Evolutionary conservation across 2,329 filamentous ascomycete species (phyloP).

Genomic region (Pseudogymnoascus sp.): DNA sequence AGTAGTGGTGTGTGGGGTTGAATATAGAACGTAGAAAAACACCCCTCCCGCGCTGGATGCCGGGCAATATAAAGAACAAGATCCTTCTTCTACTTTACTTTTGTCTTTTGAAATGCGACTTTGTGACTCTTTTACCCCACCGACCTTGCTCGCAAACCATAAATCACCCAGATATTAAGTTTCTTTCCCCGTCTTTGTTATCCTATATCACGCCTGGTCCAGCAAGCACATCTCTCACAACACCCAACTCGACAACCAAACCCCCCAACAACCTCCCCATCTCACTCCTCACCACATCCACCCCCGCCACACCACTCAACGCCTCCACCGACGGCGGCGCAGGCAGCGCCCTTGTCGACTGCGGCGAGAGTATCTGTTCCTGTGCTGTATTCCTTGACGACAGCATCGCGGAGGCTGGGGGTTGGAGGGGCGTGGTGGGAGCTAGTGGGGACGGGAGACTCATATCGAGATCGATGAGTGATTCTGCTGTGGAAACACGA

Average conservation of each 20-base stretch:
- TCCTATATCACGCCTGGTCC: neutral
- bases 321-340: constrained; percentile 13
- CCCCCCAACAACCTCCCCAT: constrained; percentile 21
- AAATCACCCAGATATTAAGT: too few species aligned
- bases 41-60: neutral
- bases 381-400: too few species aligned
- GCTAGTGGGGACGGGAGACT: neutral
- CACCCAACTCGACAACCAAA: neutral
- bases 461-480: neutral
- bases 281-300: constrained; percentile 13
- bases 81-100: neutral
- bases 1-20: neutral
- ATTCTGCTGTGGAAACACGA: neutral
- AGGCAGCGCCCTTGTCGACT: constrained; percentile 1
- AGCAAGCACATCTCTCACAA: neutral
- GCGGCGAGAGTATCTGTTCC: too few species aligned
- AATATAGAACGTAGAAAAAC: neutral
- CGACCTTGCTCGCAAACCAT: too few species aligned
- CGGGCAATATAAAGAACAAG: neutral
- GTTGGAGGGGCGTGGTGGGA: too few species aligned
- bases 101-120: neutral
- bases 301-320: constrained; percentile 10
- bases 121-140: neutral
- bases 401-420: too few species aligned
- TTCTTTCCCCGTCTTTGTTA: neutral